Evolutionary conservation across 805 yeast species (phyloP).

Genomic region (Tetrapisispora pingtungensis): DNA sequence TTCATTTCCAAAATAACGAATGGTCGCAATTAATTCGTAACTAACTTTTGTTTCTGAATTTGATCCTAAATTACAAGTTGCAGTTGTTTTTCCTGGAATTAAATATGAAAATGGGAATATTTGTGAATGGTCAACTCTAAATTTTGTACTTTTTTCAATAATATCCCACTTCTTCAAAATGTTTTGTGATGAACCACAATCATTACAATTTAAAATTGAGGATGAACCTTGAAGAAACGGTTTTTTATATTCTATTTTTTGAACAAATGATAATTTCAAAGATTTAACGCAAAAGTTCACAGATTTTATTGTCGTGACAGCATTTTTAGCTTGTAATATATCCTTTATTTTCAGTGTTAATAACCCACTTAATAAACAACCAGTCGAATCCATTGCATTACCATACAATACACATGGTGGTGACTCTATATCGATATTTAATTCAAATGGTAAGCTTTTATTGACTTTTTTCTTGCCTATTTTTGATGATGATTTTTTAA

Average conservation of each 20-base stretch:
- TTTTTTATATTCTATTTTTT: constrained; percentile 52
- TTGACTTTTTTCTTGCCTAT: background rate
- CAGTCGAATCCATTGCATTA: constrained; percentile 63
- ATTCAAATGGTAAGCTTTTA: constrained; percentile 31
- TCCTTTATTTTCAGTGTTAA: constrained; percentile 45
- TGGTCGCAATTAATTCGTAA: constrained; percentile 64
- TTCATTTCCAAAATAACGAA: constrained; percentile 32
- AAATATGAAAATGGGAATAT: constrained; percentile 88
- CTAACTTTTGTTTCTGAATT: constrained; percentile 43
- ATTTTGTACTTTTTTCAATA: constrained; percentile 39
- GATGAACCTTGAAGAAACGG: constrained; percentile 56
- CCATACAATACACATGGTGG: constrained; percentile 91
- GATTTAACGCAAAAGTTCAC: constrained; percentile 35
- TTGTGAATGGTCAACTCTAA: constrained; percentile 56
- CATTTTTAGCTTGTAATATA: background rate
- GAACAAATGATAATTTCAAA: constrained; percentile 61
- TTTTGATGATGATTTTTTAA: background rate
- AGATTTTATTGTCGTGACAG: no score
- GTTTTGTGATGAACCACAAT: constrained; percentile 45
- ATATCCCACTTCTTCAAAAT: constrained; percentile 87
- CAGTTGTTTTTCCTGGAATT: constrained; percentile 80
- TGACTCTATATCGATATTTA: constrained; percentile 64
- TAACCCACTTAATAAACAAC: constrained; percentile 77
- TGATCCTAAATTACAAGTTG: constrained; percentile 55
- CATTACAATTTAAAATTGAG: constrained; percentile 42